Percentiles rank a stretch among this genome's conserved stretches.
phyloP scores from a whole-genome alignment of 2,329 filamentous ascomycete species.

The Fusarium fujikuroi region DNA sequence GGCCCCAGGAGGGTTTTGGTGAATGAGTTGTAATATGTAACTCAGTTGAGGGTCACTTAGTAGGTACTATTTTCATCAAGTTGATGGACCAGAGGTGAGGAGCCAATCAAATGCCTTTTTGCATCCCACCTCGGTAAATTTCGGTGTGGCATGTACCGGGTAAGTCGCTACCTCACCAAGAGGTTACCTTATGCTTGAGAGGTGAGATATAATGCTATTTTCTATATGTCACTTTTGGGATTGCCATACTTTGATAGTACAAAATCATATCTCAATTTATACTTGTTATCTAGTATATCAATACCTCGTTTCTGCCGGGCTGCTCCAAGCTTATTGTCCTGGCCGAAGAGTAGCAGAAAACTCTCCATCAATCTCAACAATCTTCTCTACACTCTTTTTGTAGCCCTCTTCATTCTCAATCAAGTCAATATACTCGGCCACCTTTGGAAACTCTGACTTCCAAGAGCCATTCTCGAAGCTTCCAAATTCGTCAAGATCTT shows the following conservation, averaged over 20 bases:
- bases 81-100: constrained; percentile 11
- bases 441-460: constrained; percentile 54
- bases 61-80: constrained; percentile 34
- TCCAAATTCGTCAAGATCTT: constrained; percentile 54
- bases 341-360: constrained; percentile 34
- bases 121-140: constrained; percentile 26
- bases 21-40: constrained; percentile 14
- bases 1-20: constrained; percentile 8
- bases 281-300: background rate
- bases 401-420: constrained; percentile 61
- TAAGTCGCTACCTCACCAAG: background rate
- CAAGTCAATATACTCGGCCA: constrained; percentile 59
- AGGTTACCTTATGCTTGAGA: background rate
- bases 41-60: constrained; percentile 18
- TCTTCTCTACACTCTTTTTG: constrained; percentile 58
- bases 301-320: background rate
- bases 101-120: constrained; percentile 31
- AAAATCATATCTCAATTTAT: background rate
- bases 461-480: constrained; percentile 55
- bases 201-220: background rate
- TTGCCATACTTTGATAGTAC: too few relatives aligned
- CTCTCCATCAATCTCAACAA: constrained; percentile 60
- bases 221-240: background rate
- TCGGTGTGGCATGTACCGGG: constrained; percentile 21
- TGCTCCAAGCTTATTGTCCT: background rate